Evolutionary conservation across 805 yeast genomes (phyloP).

Genomic region (Pichia cephalocereana): DNA sequence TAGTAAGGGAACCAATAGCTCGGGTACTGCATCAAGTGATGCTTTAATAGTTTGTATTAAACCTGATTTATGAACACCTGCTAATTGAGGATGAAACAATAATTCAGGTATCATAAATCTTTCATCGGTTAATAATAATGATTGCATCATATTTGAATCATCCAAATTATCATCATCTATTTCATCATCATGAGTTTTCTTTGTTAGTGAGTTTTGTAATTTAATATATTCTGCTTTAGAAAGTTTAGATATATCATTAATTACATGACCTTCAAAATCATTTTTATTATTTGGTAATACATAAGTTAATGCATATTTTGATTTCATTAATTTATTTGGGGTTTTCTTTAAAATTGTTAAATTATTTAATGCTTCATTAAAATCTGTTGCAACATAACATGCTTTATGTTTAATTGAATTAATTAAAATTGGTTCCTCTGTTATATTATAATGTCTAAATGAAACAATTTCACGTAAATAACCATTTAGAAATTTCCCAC

Average conservation of each 20-base stretch:
- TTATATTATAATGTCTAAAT: constrained; percentile 85
- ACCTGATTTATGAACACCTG: constrained; percentile 73
- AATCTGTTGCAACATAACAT: constrained; percentile 59
- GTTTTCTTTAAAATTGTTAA: constrained; percentile 19
- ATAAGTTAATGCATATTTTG: constrained; percentile 47
- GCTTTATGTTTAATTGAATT: constrained; percentile 79
- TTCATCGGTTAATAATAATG: constrained; percentile 67
- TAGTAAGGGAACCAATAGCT: constrained; percentile 60
- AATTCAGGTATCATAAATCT: constrained; percentile 83
- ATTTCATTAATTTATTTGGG: constrained; percentile 12
- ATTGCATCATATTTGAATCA: constrained; percentile 34
- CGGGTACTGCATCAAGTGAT: constrained; percentile 62
- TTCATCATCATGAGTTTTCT: constrained; percentile 69
- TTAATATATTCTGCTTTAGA: constrained; percentile 8
- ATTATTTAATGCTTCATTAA: constrained; percentile 23
- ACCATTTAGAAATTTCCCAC: constrained; percentile 80
- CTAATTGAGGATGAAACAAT: constrained; percentile 74
- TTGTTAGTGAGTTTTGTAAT: constrained; percentile 41
- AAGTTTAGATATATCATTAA: constrained; percentile 12
- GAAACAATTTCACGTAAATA: constrained; percentile 76
- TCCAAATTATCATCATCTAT: constrained; percentile 25
- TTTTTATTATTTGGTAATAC: constrained; percentile 84
- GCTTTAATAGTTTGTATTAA: constrained; percentile 63
- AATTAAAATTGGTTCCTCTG: constrained; percentile 80
- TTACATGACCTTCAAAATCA: constrained; percentile 58